Evolutionary conservation across 495 filamentous ascomycete species (phyloP).

Genomic region (Parachaetomium inaequale): DNA sequence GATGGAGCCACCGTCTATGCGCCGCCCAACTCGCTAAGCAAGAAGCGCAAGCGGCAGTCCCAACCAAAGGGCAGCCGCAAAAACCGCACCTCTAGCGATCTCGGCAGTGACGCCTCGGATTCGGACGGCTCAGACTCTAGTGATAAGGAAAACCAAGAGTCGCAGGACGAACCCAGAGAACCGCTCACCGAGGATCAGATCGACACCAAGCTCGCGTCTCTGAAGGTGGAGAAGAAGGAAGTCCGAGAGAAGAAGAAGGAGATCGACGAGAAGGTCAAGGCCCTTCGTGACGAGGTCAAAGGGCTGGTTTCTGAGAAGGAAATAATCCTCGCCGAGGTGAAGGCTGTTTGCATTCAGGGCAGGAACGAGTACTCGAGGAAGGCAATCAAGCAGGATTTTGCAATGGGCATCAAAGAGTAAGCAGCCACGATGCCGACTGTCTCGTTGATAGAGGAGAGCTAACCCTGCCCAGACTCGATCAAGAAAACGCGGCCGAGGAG

Average conservation of each 20-base stretch:
- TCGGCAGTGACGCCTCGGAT: conserved; percentile 19
- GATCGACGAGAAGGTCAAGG: conserved; percentile 15
- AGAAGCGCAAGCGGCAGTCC: conserved; percentile 33
- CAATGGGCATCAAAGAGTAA: conserved; percentile 53
- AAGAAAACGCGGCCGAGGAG: conserved; percentile 32
- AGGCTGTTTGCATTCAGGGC: conserved; percentile 52
- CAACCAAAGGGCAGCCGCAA: conserved; percentile 25
- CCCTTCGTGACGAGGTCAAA: conserved; percentile 15
- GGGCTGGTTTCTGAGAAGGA: conserved; percentile 27
- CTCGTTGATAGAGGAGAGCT: background rate
- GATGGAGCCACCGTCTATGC: conserved; percentile 50
- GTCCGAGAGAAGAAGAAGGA: conserved; percentile 17
- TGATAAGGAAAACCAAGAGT: conserved; percentile 32
- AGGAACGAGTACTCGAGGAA: conserved; percentile 55
- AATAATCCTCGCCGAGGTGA: conserved; percentile 30
- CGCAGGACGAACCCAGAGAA: background rate
- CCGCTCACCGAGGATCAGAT: conserved; percentile 25
- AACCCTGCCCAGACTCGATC: conserved; percentile 28
- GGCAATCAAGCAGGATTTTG: conserved; percentile 60
- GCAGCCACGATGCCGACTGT: conserved; percentile 6
- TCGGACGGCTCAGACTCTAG: conserved; percentile 23
- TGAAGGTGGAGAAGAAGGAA: conserved; percentile 32
- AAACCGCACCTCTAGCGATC: conserved; percentile 19
- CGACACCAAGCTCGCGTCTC: conserved; percentile 21
- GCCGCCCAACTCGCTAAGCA: conserved; percentile 32